A percentile compares a stretch with the other conserved stretches of the same genome.
Conservation (phyloP, 1,284 basidiomycete genomes). For the Malassezia furfur region DNA sequence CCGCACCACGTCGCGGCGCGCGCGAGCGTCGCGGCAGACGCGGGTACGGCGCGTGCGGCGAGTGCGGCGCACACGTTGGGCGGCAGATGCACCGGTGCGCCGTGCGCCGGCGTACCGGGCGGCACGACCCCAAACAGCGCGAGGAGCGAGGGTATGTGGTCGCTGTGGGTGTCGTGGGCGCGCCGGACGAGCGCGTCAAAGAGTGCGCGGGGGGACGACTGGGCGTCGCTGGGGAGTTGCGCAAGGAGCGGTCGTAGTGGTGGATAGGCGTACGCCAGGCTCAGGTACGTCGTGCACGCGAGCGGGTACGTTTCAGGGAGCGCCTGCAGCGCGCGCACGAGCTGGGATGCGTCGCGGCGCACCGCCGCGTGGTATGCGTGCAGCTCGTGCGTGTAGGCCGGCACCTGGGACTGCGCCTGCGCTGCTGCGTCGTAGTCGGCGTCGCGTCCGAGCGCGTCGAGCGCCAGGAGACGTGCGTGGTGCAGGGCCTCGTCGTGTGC, state of each 20-base stretch:
- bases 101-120: neutral
- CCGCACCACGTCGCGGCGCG: constrained; percentile 11
- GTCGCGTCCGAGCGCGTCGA: neutral
- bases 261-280: neutral
- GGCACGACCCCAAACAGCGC: neutral
- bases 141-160: neutral
- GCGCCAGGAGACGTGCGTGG: constrained; percentile 7
- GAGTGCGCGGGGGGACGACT: neutral
- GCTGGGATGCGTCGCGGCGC: neutral
- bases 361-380: neutral
- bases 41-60: neutral
- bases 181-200: constrained; percentile 5
- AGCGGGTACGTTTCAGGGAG: neutral
- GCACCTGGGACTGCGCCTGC: no score
- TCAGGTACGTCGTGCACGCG: neutral
- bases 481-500: neutral
- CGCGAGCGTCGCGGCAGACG: neutral
- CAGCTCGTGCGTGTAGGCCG: neutral
- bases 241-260: neutral
- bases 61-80: neutral
- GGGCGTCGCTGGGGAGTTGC: neutral
- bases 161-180: neutral
- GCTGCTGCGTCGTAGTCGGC: neutral
- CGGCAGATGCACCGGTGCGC: neutral
- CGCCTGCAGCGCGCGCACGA: neutral